Evolutionary conservation across 1,284 basidiomycete genomes (phyloP), one percentile per base, ranked within the genome.

Genomic region (Bjerkandera adusta): DNA sequence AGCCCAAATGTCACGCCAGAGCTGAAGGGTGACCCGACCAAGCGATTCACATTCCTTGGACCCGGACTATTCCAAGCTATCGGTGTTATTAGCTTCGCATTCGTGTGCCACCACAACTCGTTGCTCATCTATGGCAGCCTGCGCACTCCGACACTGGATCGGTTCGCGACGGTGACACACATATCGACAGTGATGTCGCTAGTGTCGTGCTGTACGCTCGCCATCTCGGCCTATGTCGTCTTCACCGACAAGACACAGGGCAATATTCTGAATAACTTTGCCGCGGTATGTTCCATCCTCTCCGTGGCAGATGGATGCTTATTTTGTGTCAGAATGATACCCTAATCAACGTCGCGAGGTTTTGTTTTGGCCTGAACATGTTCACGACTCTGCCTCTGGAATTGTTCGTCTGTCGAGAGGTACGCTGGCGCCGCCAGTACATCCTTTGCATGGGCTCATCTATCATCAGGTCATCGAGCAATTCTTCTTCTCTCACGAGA

Each of bases 281-380:
- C 87, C 30, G 68, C 73, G 39, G 89, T 88, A 58, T 52, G 73
- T 59, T 21, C 18, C 44, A 32, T 37, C 22, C 22, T 5, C 46
- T 15, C 40, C 16, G 26, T 18, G 15, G 6, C 16, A 21, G 25
- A 38, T 43, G 18, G 13, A 59, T 21, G 11, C 40, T 36, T 29
- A 48, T 18, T 15, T 7, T 10, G 45, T 10, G 26, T 11, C 55
- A 89, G 86, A 73, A 78, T 57, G 90, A 95, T 63, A 81, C 84
- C 21, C 59, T 96, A 47, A 94, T 96, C 68, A 96, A 98, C 63
- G 76, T 98, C 45, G 96, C 96, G 5, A 80, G 95, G 18, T 92
- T 97, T 58, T 93, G 90, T 60, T 98, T 99, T 60, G 96, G 96
- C 4, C 68, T 96, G 51, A 99, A 99, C 68, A 99, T 99, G 96